These are phyloP conservation scores for Triangularia setosa DNA, from an alignment of 2,329 filamentous ascomycete genomes.

Conservation along the genomic window DNA sequence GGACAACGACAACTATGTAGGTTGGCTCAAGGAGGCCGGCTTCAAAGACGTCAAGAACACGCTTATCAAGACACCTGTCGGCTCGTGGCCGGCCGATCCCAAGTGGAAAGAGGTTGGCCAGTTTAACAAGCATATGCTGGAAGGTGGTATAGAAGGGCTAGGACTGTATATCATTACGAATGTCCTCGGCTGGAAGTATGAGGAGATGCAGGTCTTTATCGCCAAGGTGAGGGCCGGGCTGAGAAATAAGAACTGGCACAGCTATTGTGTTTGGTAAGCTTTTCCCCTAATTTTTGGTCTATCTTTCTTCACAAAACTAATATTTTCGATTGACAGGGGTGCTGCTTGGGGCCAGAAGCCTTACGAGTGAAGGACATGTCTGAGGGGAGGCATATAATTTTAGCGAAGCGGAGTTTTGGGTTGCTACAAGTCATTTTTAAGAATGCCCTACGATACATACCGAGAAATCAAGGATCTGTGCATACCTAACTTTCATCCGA, in stretches of 20 bases:
- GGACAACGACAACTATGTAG: conserved; percentile 1
- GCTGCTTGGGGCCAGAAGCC: conserved; percentile 5
- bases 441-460: too few species aligned
- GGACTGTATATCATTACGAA: conserved; percentile 6
- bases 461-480: too few species aligned
- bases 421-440: background rate
- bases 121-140: conserved; percentile 22
- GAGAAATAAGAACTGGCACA: conserved; percentile 11
- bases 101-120: conserved; percentile 26
- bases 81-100: conserved; percentile 1
- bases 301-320: background rate
- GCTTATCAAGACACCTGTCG: conserved; percentile 3
- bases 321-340: background rate
- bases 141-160: conserved; percentile 12
- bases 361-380: background rate
- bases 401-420: background rate
- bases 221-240: conserved; percentile 6
- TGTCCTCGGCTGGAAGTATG: conserved; percentile 8
- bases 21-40: conserved; percentile 29
- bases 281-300: background rate
- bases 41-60: conserved; percentile 17
- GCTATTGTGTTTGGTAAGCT: conserved; percentile 12
- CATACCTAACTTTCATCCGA: too few species aligned
- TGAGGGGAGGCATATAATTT: background rate
- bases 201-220: conserved; percentile 10